Percentiles rank a stretch among this genome's conserved stretches.
Conservation (phyloP, 2,329 filamentous ascomycete species). For the Exophiala alcalophila region DNA sequence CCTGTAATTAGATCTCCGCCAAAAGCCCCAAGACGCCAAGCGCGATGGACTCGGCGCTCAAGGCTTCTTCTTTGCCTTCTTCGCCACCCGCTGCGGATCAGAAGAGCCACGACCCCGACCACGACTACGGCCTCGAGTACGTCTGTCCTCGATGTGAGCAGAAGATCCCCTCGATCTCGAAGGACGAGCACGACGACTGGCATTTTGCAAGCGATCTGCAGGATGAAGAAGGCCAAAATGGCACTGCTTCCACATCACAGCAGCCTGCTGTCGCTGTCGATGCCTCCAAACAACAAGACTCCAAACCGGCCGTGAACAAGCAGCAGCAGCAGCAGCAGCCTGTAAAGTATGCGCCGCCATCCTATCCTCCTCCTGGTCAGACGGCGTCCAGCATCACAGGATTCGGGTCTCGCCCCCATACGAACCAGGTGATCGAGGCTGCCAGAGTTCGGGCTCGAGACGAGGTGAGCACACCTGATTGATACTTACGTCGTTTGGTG, state of each 20-base stretch:
- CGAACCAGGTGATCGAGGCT: conserved; percentile 42
- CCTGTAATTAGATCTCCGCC: too few species aligned
- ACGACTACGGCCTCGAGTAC: conserved; percentile 31
- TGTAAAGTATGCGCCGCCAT: conserved; percentile 18
- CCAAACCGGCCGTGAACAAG: neutral
- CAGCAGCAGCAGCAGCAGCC: conserved; percentile 2
- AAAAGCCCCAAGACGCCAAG: too few species aligned
- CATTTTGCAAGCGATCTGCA: conserved; percentile 86
- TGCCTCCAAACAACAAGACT: neutral
- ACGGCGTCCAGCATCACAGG: neutral
- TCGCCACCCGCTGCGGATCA: too few species aligned
- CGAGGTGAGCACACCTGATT: conserved; percentile 33
- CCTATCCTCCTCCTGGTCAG: conserved; percentile 13
- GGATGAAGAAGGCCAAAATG: conserved; percentile 56
- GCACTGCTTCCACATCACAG: conserved; percentile 19
- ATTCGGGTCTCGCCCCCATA: conserved; percentile 32
- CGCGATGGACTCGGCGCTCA: too few species aligned
- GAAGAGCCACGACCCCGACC: neutral
- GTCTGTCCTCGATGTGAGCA: conserved; percentile 65
- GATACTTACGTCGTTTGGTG: too few species aligned
- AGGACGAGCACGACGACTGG: conserved; percentile 82
- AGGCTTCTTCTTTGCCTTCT: too few species aligned
- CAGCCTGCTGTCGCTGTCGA: neutral
- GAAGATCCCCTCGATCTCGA: conserved; percentile 54
- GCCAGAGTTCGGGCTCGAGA: conserved; percentile 39